Evolutionary conservation across 257 asterid genomes (phyloP).

Genomic region (Forsythia suspensa): DNA sequence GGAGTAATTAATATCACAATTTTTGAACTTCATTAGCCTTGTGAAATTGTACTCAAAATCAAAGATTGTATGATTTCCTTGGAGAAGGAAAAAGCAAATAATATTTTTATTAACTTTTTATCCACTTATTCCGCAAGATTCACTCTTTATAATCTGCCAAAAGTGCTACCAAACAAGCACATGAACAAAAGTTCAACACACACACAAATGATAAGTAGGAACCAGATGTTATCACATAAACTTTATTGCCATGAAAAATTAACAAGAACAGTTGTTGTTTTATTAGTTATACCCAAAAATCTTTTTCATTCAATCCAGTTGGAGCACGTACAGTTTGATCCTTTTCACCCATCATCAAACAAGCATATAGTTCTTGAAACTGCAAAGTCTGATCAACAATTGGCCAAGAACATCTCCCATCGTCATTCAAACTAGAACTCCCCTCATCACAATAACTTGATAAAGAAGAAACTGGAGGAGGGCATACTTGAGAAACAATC

Average conservation of each 20-base stretch:
- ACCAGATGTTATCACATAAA: too few relatives aligned
- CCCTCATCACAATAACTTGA: slow-evolving; percentile 69
- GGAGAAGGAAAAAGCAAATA: neutral
- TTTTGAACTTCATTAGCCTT: too few relatives aligned
- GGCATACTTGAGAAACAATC: slow-evolving; percentile 24
- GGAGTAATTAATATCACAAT: too few relatives aligned
- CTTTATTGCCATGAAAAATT: neutral
- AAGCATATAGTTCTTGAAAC: slow-evolving; percentile 72
- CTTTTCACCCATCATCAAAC: slow-evolving; percentile 49
- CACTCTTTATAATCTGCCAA: too few relatives aligned
- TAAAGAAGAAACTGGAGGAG: slow-evolving; percentile 43
- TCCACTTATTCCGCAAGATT: too few relatives aligned
- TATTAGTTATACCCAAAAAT: slow-evolving; percentile 29
- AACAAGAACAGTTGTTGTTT: neutral
- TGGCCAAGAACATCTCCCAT: slow-evolving; percentile 57
- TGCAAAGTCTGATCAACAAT: slow-evolving; percentile 38
- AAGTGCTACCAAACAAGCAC: too few relatives aligned
- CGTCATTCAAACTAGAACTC: slow-evolving; percentile 54
- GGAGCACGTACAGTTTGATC: slow-evolving; percentile 21
- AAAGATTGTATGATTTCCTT: too few relatives aligned
- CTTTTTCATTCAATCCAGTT: slow-evolving; percentile 30
- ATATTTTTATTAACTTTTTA: too few relatives aligned
- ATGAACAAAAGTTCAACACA: too few relatives aligned
- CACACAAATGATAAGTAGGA: too few relatives aligned
- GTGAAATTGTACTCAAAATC: too few relatives aligned